phyloP scores from a whole-genome alignment of 768 basidiomycete species.

The Agaricus subrufescens region DNA sequence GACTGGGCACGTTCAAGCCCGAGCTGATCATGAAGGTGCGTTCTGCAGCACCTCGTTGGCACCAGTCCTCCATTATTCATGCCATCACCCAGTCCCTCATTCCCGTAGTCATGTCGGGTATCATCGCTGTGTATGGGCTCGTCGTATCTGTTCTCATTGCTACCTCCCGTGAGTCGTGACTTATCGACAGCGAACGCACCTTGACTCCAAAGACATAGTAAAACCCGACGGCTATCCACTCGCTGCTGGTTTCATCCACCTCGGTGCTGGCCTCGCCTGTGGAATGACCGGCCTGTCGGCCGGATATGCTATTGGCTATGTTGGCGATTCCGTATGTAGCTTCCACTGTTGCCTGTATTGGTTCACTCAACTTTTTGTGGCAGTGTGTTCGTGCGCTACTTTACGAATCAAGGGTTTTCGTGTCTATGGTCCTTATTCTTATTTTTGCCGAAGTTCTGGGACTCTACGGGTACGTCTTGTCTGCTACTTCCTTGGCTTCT shows the following conservation, averaged over 20 bases:
- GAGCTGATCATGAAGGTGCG: constrained; percentile 97
- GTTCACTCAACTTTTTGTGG: not conserved
- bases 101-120: constrained; percentile 97
- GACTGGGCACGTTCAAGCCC: constrained; percentile 88
- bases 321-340: constrained; percentile 83
- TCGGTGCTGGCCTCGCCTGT: constrained; percentile 88
- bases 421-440: constrained; percentile 94
- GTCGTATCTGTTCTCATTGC: constrained; percentile 94
- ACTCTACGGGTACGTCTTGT: constrained; percentile 64
- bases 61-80: not conserved
- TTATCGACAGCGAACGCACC: constrained; percentile 4
- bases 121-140: constrained; percentile 95
- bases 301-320: constrained; percentile 91
- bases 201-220: constrained; percentile 36
- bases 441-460: constrained; percentile 91
- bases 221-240: constrained; percentile 68
- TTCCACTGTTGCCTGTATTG: not conserved
- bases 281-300: constrained; percentile 90
- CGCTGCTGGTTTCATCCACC: constrained; percentile 86
- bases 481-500: not conserved
- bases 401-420: constrained; percentile 87
- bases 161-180: constrained; percentile 41
- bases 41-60: not conserved
- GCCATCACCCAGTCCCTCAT: constrained; percentile 66
- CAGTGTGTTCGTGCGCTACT: constrained; percentile 91